Evolutionary conservation across 1,139 yeast species (phyloP), one percentile per base, ranked within the genome.

Genomic region (Blastobotrys elegans): DNA sequence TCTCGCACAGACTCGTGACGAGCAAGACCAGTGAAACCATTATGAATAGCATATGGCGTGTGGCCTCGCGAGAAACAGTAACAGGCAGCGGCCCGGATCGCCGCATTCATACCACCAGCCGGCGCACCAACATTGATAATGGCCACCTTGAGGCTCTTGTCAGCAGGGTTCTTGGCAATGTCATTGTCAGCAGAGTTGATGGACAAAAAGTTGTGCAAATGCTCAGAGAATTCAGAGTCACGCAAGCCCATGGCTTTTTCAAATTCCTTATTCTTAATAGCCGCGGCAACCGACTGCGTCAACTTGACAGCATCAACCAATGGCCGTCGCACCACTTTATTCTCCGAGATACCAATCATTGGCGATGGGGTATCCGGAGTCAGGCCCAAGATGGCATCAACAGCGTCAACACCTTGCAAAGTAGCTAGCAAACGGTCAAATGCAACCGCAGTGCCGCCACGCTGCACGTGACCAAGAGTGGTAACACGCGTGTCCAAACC

Each of bases 381-480:
- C 47, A 83, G 75, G 49, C 85, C 92, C 60, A 92, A 75, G 34
- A 89, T 95, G 4, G 97, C 97, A 54, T 84, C 82, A 45, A 92
- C 95, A 10, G 98, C 97, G 63, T 90, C 97, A 30, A 90, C 96
- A 66, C 98, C 98, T 73, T 92, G 98, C 58, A 90, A 67, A 20
- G 98, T 90, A 29, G 97, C 96, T 55, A 92, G 71, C 64, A 85
- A 70, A 61, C 98, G 79, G 67, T 92, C 98, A 63, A 74, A 84
- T 2, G 97, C 97, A 48, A 89, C 96, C 2, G 98, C 97, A 38
- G 95, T 77, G 65, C 98, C 98, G 70, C 98, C 98, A 71, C 98
- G 82, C 73, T 92, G 98, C 44, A 92, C 96, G 65, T 92, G 98
- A 36, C 98, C 98, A 57, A 92, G 75, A 22, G 95, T 88, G 44